Base-by-base conservation (phyloP, 2,329 filamentous ascomycete genomes). In the Sclerotiophoma versabilis region DNA sequence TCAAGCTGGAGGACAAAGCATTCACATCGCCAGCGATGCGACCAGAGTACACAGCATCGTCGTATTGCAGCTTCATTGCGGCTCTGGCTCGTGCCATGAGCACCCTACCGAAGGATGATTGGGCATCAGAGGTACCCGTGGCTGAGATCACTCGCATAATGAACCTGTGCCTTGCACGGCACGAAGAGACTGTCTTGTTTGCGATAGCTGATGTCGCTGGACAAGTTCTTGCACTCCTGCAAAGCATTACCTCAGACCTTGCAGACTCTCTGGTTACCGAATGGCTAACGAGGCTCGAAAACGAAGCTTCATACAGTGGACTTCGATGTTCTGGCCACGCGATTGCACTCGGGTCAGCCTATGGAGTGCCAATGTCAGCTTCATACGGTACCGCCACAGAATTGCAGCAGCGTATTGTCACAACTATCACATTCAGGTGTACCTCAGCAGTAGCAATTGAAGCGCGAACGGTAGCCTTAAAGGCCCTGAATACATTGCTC, bases 1-100 rank as follows among this genome's bases (percentile, higher is more conserved):
- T 78, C 37, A 60, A 72, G 17, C 67, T 79, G 2, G 71, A 73
- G 12, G 74, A 76, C 11, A 75, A 73, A 26, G 60, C 65, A 4
- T 75, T 79, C 51, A 72, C 68, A 8, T 77, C 75, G 12, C 69
- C 73, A 26, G 68, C 74, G 58, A 80, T 88, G 15, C 83, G 84
- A 20, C 86, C 85, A 0, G 88, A 90, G 52, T 78, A 90, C 19
- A 80, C 89, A 4, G 84, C 85, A 22, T 86, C 89, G 63, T 84
- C 85, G 0, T 80, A 81, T 12, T 82, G 84, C 61, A 78, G 77
- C n/a, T 77, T 91, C 1, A 77, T 88, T 10, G 70, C 65, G 26
- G 60, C 65, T 17, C 59, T 74, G 38, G 62, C 66, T 7, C 49
- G 44, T 14, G 54, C 70, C 39, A 66, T 60, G 4, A 53, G 23